Base-by-base conservation (phyloP, 306 rosid species). In the Quercus parvula region DNA sequence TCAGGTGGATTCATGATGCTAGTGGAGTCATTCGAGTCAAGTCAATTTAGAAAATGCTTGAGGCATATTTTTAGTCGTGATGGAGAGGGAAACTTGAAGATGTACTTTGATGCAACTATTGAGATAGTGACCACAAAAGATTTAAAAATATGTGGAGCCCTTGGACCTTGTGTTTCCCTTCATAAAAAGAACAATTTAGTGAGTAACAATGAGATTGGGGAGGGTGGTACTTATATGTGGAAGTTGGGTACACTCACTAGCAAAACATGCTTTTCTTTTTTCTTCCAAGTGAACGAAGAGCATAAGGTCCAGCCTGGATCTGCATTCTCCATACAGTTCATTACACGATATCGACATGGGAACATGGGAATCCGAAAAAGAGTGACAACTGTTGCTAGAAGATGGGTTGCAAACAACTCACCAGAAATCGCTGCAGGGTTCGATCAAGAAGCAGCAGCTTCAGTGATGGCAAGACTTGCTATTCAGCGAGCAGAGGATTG, bases 391-490 rank as follows among this genome's bases (percentile, higher is more conserved):
- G 98, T 91, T 44, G 96, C 98, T n/a, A 89, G 96, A 84, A 85
- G 97, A 87, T 94, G 98, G 98, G 94, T 88, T 31, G 92, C 91
- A 72, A 92, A 57, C 81, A 84, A 85, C 30, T 87, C 98, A n/a
- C 78, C 96, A 1, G 97, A 94, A 68, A 80, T 94, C 41, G 81
- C 87, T 76, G 94, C 91, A 9, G 98, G 98, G 73, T 94, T 94
- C 78, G 98, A 94, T 83, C 98, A 94, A 81, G 98, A 94, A 85
- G 89, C 98, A 15, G 98, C 97, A 1, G 97, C 97, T 51, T 84
- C 97, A 10, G 96, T 90, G 80, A 85, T 92, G 85, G 94, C 98
- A 56, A 89, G 98, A 68, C 96, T 94, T 78, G 94, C 98, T 54
- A 89, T 94, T 77, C 89, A 84, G 51, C 90, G 97, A 67, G 92